Conservation (phyloP, 805 yeast genomes). For the Yarrowia sp. region DNA sequence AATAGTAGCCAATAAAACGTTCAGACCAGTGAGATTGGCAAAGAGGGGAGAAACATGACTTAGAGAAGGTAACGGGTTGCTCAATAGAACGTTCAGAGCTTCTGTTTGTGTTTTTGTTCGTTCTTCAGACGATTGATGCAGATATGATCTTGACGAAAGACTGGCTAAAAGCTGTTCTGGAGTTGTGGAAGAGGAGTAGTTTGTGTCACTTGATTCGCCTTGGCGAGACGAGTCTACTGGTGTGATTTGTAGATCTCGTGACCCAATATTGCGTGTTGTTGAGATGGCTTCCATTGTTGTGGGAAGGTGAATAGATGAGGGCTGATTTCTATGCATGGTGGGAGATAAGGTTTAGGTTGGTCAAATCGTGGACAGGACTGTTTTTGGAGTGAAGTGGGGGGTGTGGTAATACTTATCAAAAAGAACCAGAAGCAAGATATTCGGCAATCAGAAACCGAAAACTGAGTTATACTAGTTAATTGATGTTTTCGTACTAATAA, state of each 20-base stretch:
- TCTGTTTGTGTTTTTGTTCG: not conserved
- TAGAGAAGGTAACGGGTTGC: not conserved
- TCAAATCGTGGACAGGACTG: not conserved
- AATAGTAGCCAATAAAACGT: not conserved
- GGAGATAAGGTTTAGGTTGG: not conserved
- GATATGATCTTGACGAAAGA: not conserved
- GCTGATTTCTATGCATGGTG: not conserved
- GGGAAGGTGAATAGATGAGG: not conserved
- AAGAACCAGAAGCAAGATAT: too few relatives aligned
- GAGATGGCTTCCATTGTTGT: slow-evolving; percentile 3
- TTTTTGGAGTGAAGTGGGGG: not conserved
- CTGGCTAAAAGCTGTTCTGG: not conserved
- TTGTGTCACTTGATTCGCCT: not conserved
- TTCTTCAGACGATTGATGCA: not conserved
- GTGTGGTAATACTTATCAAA: too few relatives aligned
- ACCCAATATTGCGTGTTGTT: not conserved
- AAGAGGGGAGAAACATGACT: not conserved
- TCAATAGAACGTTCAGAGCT: not conserved
- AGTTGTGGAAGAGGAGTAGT: not conserved
- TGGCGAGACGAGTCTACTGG: not conserved
- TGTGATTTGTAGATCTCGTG: not conserved
- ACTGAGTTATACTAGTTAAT: too few relatives aligned
- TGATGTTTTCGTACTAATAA: too few relatives aligned
- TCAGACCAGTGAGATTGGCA: not conserved
- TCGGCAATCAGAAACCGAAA: too few relatives aligned